These are phyloP conservation scores for Platanus orientalis DNA, from an alignment of 164 flowering plant species.

Conservation along the genomic window DNA sequence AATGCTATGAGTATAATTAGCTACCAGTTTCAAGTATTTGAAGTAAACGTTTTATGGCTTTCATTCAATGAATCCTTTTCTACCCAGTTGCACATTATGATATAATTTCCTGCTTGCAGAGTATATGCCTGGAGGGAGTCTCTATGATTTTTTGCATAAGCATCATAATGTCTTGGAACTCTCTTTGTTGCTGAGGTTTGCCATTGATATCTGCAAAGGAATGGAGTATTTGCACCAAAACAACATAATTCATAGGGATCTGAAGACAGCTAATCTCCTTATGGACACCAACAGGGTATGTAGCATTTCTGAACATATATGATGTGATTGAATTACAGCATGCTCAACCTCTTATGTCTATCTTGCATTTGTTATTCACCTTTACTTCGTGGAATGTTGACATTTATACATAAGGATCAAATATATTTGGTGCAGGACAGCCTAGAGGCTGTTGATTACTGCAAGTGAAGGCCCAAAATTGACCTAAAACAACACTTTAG, in stretches of 20 bases:
- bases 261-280: slow-evolving; percentile 94
- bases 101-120: slow-evolving; percentile 50
- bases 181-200: slow-evolving; percentile 67
- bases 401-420: no score
- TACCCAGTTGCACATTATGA: neutral
- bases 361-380: no score
- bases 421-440: no score
- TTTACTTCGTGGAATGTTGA: no score
- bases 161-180: slow-evolving; percentile 54
- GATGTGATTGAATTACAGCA: neutral
- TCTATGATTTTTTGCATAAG: slow-evolving; percentile 79
- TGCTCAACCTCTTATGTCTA: neutral
- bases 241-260: slow-evolving; percentile 87
- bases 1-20: neutral
- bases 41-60: neutral
- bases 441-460: no score
- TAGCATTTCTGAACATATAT: slow-evolving; percentile 8
- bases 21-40: no score
- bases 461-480: no score
- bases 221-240: slow-evolving; percentile 90
- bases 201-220: slow-evolving; percentile 85
- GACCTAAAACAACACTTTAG: no score
- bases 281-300: slow-evolving; percentile 71
- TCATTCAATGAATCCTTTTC: neutral
- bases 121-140: slow-evolving; percentile 95